Base-by-base conservation (phyloP, 805 yeast species). In the Starmerella gropengiesseri region DNA sequence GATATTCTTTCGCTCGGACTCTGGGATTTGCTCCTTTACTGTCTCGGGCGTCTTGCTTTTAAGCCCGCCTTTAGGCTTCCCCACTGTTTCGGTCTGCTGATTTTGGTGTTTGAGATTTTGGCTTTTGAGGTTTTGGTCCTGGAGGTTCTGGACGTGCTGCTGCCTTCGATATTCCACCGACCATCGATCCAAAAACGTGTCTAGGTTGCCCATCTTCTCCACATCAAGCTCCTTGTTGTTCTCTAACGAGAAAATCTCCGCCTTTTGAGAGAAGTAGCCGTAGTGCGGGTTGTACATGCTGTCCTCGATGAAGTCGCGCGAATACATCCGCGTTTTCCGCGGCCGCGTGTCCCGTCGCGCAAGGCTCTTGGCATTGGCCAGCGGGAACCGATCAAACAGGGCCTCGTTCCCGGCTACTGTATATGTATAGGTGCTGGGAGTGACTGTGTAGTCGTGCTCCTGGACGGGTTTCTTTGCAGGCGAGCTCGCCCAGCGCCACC, bases 271-370 rank as follows among this genome's bases (percentile, higher is more conserved):
- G 53, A 84, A 84, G 59, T 84, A 85, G 1, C 95, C 95, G 57
- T 84, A 84, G 49, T 69, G 55, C 0, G 89, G 85, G 60, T 85
- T 81, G 57, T 84, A 84, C 52, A 84, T 62, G 16, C 89, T 78
- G 58, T 84, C 93, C 53, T 83, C 93, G 44, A 84, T 85, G 60
- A 81, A 85, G 54, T 82, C 94, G 9, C 81, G 65, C 0, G 78
- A 62, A n/a, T 78, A 63, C 87, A 84, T 78, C 57, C 80, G 78
- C 6, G 75, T 71, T 21, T 70, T 67, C 25, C 51, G 63, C 0
- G 94, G 94, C 25, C 87, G 51, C 53, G 62, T 53, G 37, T 54
- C 52, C 52, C 63, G 52, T 28, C 57, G 59, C 4, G 63, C 51
- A 12, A 73, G 58, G 41, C 57, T 56, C 20, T 56, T 56, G 29